A percentile compares a stretch with the other conserved stretches of the same genome.
These are phyloP conservation scores for Exidia glandulosa DNA, from an alignment of 768 basidiomycete species.

Conservation along the genomic window DNA sequence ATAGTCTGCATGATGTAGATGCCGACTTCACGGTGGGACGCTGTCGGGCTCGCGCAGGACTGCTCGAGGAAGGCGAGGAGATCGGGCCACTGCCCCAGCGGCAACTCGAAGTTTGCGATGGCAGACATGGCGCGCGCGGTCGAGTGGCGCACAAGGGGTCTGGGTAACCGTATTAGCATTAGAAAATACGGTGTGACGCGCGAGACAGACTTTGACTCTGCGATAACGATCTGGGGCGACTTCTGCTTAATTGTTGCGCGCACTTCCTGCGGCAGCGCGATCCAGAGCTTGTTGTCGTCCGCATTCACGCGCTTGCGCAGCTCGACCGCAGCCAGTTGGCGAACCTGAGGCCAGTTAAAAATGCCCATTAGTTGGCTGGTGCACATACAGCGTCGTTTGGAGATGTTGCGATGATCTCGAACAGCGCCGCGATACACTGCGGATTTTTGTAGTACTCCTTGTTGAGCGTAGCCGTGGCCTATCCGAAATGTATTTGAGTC, in stretches of 20 bases:
- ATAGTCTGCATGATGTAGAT: conserved; percentile 84
- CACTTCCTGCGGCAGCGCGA: conserved; percentile 48
- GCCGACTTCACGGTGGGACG: conserved; percentile 82
- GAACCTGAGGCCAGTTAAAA: conserved; percentile 46
- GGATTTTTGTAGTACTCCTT: conserved; percentile 88
- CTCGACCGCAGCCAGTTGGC: conserved; percentile 95
- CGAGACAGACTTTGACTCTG: conserved; percentile 60
- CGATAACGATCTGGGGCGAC: conserved; percentile 65
- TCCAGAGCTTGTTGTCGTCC: conserved; percentile 78
- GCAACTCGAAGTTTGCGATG: conserved; percentile 82
- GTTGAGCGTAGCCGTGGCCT: conserved; percentile 90
- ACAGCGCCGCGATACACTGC: conserved; percentile 82
- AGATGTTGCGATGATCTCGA: conserved; percentile 73
- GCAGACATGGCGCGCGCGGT: conserved; percentile 87
- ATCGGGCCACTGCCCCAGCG: conserved; percentile 66
- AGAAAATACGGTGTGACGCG: conserved; percentile 4
- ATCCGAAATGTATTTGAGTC: conserved; percentile 4
- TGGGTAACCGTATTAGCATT: no score
- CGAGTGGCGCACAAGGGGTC: conserved; percentile 85
- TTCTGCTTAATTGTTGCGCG: conserved; percentile 79
- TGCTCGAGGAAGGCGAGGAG: conserved; percentile 82
- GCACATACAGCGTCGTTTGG: conserved; percentile 68
- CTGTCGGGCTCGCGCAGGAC: conserved; percentile 56
- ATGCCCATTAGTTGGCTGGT: no score
- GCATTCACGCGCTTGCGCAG: conserved; percentile 82